Percentiles rank a stretch among this genome's conserved stretches.
These are phyloP conservation scores for Aureobasidium uvarum DNA, from an alignment of 2,329 filamentous ascomycete genomes.

Conservation along the genomic window DNA sequence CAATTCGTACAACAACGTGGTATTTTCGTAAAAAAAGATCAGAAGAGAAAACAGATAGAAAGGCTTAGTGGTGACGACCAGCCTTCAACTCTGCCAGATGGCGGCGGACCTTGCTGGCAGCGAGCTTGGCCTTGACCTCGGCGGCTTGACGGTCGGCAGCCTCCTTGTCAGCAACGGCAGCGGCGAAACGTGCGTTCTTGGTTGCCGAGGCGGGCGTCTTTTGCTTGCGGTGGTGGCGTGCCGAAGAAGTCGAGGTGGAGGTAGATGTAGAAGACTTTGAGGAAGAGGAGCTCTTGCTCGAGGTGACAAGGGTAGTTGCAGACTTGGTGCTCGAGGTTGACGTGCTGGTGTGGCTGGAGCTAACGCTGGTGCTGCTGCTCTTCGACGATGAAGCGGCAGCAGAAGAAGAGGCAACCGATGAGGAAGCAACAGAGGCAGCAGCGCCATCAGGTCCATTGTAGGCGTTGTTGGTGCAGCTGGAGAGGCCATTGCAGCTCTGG, in stretches of 20 bases:
- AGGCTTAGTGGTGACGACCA: constrained; percentile 15
- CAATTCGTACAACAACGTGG: neutral
- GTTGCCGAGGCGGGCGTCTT: constrained; percentile 2
- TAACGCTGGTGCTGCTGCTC: neutral
- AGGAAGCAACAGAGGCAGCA: constrained; percentile 7
- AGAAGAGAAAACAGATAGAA: neutral
- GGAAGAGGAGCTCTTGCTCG: constrained; percentile 16
- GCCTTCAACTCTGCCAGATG: constrained; percentile 18
- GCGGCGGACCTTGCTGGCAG: neutral
- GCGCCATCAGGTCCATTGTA: constrained; percentile 27
- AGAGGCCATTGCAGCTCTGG: constrained; percentile 28
- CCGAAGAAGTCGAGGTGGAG: neutral
- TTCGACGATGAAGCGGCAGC: constrained; percentile 7
- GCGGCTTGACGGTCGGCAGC: constrained; percentile 9
- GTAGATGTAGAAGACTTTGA: constrained; percentile 2
- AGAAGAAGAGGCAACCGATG: constrained; percentile 4
- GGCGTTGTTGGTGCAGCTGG: constrained; percentile 25
- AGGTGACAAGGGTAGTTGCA: constrained; percentile 1
- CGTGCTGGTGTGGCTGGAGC: neutral
- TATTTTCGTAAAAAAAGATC: neutral
- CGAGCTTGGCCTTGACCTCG: constrained; percentile 24
- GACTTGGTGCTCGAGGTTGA: neutral
- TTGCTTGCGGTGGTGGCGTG: neutral
- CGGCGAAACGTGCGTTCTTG: constrained; percentile 16
- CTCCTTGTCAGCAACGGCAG: constrained; percentile 2